phyloP scores from a whole-genome alignment of 2,329 filamentous ascomycete genomes.

The Pleoardoris graminearum region DNA sequence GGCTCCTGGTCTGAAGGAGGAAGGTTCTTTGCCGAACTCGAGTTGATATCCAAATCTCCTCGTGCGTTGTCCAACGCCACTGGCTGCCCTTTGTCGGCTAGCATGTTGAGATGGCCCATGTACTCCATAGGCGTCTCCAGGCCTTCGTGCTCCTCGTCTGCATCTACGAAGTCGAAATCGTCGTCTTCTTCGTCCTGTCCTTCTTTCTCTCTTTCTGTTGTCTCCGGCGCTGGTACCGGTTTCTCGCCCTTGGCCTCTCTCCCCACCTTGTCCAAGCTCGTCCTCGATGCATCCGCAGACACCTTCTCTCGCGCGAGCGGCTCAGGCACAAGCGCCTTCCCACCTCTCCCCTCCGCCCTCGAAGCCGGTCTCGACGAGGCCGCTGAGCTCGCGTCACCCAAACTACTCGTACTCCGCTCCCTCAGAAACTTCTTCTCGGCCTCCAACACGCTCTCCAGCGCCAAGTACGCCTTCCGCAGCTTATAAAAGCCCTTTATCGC shows the following conservation, averaged over 20 bases:
- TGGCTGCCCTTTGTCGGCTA: constrained; percentile 27
- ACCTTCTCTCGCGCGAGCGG: constrained; percentile 14
- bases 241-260: neutral
- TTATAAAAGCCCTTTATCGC: constrained; percentile 92
- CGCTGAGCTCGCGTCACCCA: constrained; percentile 27
- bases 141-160: constrained; percentile 54
- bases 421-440: constrained; percentile 67
- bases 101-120: constrained; percentile 48
- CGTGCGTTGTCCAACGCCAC: constrained; percentile 30
- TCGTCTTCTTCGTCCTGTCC: constrained; percentile 37
- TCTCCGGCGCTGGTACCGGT: neutral
- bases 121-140: constrained; percentile 54
- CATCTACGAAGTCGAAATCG: constrained; percentile 61
- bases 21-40: constrained; percentile 31
- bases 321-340: constrained; percentile 13
- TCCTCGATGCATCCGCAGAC: constrained; percentile 21
- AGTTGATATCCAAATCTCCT: constrained; percentile 24
- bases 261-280: constrained; percentile 19
- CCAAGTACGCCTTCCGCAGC: constrained; percentile 82
- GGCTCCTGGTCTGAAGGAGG: constrained; percentile 24
- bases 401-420: constrained; percentile 39
- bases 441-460: constrained; percentile 77
- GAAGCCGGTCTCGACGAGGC: constrained; percentile 30
- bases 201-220: constrained; percentile 11
- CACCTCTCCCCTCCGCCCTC: constrained; percentile 18